phyloP scores from a whole-genome alignment of 2,329 filamentous ascomycete species.

The Neonectria sp. region DNA sequence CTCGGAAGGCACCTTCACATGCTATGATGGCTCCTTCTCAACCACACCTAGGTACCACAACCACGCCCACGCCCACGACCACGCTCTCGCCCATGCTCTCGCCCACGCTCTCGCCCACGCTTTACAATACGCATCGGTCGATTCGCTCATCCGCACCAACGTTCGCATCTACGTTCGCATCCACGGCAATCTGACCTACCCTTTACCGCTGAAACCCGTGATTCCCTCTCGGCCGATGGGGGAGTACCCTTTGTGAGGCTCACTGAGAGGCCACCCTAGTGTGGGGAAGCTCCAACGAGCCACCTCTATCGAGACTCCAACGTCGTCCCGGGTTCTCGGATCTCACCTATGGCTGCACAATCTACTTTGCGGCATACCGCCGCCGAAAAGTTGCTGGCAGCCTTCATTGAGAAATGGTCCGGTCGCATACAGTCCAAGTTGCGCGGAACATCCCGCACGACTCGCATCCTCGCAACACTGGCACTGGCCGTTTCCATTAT shows the following conservation, averaged over 20 bases:
- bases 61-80: slow-evolving; percentile 4
- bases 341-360: slow-evolving; percentile 81
- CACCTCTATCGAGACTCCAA: slow-evolving; percentile 29
- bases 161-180: neutral
- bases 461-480: slow-evolving; percentile 82
- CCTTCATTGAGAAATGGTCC: slow-evolving; percentile 74
- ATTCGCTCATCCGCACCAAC: neutral
- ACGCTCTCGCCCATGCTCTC: neutral
- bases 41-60: slow-evolving; percentile 22
- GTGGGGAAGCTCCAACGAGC: slow-evolving; percentile 43
- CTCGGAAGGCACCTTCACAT: slow-evolving; percentile 50
- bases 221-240: slow-evolving; percentile 35
- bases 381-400: slow-evolving; percentile 77
- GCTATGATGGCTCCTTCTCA: slow-evolving; percentile 37
- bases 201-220: slow-evolving; percentile 19
- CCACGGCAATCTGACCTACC: slow-evolving; percentile 16
- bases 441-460: slow-evolving; percentile 76
- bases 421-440: slow-evolving; percentile 68
- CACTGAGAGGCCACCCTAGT: slow-evolving; percentile 33
- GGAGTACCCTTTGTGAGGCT: slow-evolving; percentile 37
- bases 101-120: slow-evolving; percentile 9
- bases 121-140: slow-evolving; percentile 23
- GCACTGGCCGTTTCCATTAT: slow-evolving; percentile 85
- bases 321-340: slow-evolving; percentile 6
- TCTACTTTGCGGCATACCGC: slow-evolving; percentile 82